phyloP scores from a whole-genome alignment of 495 filamentous ascomycete genomes.

The Hyaloscypha bicolor region DNA sequence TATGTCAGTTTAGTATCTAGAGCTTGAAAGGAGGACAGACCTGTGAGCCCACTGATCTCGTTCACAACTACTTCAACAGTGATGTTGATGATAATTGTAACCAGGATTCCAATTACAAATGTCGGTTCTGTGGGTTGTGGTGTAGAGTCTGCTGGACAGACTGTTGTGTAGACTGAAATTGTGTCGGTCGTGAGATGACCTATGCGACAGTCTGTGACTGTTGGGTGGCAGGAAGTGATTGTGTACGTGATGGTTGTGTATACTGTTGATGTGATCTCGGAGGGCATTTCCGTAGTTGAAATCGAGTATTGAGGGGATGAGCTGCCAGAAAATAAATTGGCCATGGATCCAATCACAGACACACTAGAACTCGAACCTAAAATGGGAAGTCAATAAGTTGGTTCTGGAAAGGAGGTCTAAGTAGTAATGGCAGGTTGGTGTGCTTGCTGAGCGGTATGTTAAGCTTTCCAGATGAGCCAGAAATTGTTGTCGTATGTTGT shows the following conservation, averaged over 20 bases:
- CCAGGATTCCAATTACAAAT: not conserved
- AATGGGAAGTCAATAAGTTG: too few species aligned
- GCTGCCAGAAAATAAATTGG: too few species aligned
- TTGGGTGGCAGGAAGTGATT: not conserved
- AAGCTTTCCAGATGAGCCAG: too few species aligned
- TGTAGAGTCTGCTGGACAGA: not conserved
- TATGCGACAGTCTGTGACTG: not conserved
- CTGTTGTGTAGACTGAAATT: constrained; percentile 1
- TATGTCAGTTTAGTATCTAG: not conserved
- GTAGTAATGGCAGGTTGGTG: too few species aligned
- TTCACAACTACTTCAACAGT: not conserved
- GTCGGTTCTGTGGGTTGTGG: not conserved
- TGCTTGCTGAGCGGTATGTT: too few species aligned
- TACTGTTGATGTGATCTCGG: not conserved
- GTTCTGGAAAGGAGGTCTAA: too few species aligned
- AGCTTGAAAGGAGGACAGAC: too few species aligned
- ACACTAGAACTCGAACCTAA: too few species aligned
- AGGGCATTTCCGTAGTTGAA: too few species aligned
- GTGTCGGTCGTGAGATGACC: not conserved
- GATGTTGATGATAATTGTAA: constrained; percentile 1
- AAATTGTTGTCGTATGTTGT: too few species aligned
- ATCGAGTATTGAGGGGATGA: too few species aligned
- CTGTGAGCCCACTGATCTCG: not conserved
- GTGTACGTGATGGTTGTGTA: not conserved
- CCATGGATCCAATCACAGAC: too few species aligned